phyloP scores from a whole-genome alignment of 352 stramenopile genomes.

The Paralagenidium karlingii region DNA sequence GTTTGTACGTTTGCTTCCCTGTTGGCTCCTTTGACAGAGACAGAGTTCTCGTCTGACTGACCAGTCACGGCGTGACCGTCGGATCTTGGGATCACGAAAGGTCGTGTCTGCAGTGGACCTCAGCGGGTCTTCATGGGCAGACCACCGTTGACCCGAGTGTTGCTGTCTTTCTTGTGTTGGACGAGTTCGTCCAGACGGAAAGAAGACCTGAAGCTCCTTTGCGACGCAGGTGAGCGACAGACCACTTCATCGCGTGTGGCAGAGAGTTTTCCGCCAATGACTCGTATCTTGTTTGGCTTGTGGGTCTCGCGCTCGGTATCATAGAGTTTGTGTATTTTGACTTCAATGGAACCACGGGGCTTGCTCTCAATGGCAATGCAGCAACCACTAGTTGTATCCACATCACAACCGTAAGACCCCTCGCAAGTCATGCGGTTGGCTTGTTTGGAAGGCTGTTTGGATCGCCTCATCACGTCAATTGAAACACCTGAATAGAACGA shows the following conservation, averaged over 20 bases:
- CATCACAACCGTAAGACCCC: constrained; percentile 18
- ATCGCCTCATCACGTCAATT: background rate
- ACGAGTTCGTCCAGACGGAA: background rate
- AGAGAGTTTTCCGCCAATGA: background rate
- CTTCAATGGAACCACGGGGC: constrained; percentile 73
- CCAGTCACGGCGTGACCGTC: background rate
- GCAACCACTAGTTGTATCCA: constrained; percentile 62
- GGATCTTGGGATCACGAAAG: too few species aligned
- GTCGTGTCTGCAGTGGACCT: too few species aligned
- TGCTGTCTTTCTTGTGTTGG: too few species aligned
- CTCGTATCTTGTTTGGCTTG: background rate
- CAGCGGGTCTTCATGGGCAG: too few species aligned
- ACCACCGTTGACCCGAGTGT: background rate
- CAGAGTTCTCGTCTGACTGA: background rate
- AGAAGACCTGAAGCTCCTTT: background rate
- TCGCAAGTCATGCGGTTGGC: background rate
- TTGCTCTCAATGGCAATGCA: constrained; percentile 67
- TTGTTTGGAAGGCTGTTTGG: constrained; percentile 1
- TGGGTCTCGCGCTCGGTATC: too few species aligned
- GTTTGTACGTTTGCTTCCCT: background rate
- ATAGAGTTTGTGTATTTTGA: constrained; percentile 84
- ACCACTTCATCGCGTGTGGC: background rate
- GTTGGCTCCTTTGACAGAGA: background rate
- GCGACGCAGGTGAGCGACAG: background rate
- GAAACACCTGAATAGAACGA: constrained; percentile 20